These are phyloP conservation scores for Lentinula sp. DNA, from an alignment of 768 basidiomycete species.

Conservation along the genomic window DNA sequence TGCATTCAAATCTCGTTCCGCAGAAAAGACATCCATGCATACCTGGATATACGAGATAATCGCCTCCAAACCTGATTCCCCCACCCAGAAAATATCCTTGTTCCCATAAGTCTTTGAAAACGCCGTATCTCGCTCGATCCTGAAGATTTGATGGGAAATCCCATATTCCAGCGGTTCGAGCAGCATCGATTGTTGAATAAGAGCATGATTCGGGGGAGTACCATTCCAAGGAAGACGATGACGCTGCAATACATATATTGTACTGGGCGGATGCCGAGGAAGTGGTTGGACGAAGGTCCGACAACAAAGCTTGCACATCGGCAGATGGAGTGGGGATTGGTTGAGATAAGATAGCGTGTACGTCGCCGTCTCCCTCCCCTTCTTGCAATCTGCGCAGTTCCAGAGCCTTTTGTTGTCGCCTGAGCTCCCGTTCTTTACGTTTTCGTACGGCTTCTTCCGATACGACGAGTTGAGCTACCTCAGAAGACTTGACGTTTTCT, in stretches of 20 bases:
- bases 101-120: conserved; percentile 78
- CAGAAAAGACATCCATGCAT: conserved; percentile 17
- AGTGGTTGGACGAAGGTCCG: background rate
- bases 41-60: conserved; percentile 97
- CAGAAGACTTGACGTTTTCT: conserved; percentile 41
- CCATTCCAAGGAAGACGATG: conserved; percentile 64
- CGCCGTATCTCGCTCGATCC: conserved; percentile 72
- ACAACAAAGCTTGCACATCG: background rate
- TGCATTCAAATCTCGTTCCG: background rate
- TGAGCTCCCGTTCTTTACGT: conserved; percentile 62
- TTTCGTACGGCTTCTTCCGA: conserved; percentile 64
- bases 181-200: conserved; percentile 53
- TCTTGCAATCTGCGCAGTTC: conserved; percentile 14
- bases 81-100: conserved; percentile 84
- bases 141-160: conserved; percentile 56
- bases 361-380: background rate
- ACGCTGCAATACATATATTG: conserved; percentile 60
- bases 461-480: conserved; percentile 32
- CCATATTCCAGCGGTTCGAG: conserved; percentile 70
- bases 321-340: background rate
- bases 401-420: conserved; percentile 14
- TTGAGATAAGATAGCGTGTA: background rate
- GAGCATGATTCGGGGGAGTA: conserved; percentile 40
- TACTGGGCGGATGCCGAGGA: conserved; percentile 22
- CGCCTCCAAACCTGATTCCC: conserved; percentile 92